Evolutionary conservation across 129 eudicot genomes (phyloP), one percentile per base, ranked within the genome.

Genomic region (Arctium minus): DNA sequence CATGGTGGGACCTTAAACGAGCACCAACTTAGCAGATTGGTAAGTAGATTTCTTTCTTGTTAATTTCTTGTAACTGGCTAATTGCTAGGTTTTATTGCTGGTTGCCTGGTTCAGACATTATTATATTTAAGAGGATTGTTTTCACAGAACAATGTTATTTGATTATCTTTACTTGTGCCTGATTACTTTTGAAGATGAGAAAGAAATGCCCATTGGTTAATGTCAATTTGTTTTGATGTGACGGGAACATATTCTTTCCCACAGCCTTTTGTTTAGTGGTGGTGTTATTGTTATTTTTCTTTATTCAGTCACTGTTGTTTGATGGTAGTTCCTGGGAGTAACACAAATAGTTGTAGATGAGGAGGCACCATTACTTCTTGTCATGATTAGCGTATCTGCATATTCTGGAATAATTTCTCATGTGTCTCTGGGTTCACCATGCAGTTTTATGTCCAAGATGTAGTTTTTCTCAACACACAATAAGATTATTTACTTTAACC

Each of bases 1-100:
- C 99, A 96, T 85, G 99, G 98, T 50, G 99, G 99, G 83, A 91
- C 99, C 31, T 92, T 96, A 70, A 96, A 96, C 62, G 99, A 96
- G 89, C 99, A 96, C 87, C 99, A 96, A 87, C 97, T 96, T 68
- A 96, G 87, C 82, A 89, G 99, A 91, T 77, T 96, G 98, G 99
- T 93, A 83, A 93, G 88, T 75, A 75, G 50, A 72, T 22, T 70
- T 46, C 9, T 13, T 77, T 68, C 40, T 30, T 72, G 17, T 81
- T 60, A 35, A n/a, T 77, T 32, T 53, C 32, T 67, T n/a, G 31
- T 62, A 18, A 62, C 62, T 50, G 5, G 17, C 5, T 50, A 50
- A 12, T 50, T 50, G 12, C 4, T 50, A 50, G n/a, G 62, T 50
- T 62, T 62, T 5, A 40, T 68, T 37, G 13, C 42, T 29, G 39